A percentile compares a stretch with the other conserved stretches of the same genome.
phyloP scores from a whole-genome alignment of 1,284 basidiomycete genomes.

The Melampsora americana region DNA sequence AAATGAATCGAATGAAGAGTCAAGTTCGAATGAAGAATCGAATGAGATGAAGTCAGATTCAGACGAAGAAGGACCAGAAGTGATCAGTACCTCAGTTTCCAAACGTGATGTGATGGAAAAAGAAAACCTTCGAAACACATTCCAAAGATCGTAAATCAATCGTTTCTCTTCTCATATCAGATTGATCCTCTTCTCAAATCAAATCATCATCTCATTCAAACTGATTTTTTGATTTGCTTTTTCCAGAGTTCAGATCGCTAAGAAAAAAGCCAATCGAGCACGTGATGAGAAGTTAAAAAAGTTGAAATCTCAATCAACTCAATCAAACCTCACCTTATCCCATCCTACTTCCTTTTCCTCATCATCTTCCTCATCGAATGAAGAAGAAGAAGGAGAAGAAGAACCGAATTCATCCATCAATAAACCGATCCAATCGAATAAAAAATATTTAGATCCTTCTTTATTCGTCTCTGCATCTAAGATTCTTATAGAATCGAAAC shows the following conservation, averaged over 20 bases:
- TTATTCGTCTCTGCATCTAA: slow-evolving; percentile 33
- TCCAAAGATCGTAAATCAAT: slow-evolving; percentile 24
- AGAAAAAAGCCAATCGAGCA: slow-evolving; percentile 21
- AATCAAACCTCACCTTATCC: not conserved
- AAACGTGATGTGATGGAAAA: slow-evolving; percentile 34
- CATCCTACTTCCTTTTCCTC: slow-evolving; percentile 6
- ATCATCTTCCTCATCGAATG: slow-evolving; percentile 4
- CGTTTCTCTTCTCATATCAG: not conserved
- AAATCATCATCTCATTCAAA: too few relatives aligned
- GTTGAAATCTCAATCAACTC: slow-evolving; percentile 10
- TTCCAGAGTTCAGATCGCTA: slow-evolving; percentile 13
- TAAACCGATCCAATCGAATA: not conserved
- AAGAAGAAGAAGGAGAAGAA: slow-evolving; percentile 1
- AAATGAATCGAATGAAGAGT: not conserved
- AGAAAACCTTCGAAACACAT: slow-evolving; percentile 12
- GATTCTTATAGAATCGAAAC: slow-evolving; percentile 23
- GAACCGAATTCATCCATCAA: not conserved
- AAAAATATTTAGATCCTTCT: slow-evolving; percentile 40
- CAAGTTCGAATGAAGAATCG: slow-evolving; percentile 1
- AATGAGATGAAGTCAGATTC: not conserved
- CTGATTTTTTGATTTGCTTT: not conserved
- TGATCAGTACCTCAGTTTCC: slow-evolving; percentile 16
- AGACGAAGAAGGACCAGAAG: slow-evolving; percentile 32
- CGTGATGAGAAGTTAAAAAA: slow-evolving; percentile 38
- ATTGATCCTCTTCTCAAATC: not conserved